These are phyloP conservation scores for Lachnellula occidentalis DNA, from an alignment of 2,329 filamentous ascomycete species.

Conservation along the genomic window DNA sequence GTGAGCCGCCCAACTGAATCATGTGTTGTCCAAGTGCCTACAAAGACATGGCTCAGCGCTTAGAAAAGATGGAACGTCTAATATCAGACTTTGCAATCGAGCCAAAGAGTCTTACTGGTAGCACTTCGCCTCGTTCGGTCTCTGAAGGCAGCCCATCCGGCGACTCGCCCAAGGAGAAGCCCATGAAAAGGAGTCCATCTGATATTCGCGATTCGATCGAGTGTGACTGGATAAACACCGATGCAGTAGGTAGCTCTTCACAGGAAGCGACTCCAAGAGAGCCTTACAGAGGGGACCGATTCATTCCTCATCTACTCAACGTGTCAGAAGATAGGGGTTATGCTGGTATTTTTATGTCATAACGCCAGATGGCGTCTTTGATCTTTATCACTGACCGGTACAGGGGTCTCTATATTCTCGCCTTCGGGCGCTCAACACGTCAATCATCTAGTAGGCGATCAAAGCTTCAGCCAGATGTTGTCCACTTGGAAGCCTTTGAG, in stretches of 20 bases:
- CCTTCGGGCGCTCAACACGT: constrained; percentile 9
- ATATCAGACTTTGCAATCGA: constrained; percentile 10
- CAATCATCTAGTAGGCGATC: constrained; percentile 12
- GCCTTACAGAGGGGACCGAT: background rate
- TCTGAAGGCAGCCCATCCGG: constrained; percentile 5
- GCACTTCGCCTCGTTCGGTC: constrained; percentile 3
- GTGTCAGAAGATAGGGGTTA: background rate
- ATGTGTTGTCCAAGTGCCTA: constrained; percentile 4
- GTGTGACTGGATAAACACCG: background rate
- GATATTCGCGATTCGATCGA: constrained; percentile 2
- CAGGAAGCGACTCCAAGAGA: background rate
- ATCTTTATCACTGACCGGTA: background rate
- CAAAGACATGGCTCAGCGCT: constrained; percentile 15
- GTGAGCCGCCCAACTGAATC: background rate
- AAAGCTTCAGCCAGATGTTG: constrained; percentile 9
- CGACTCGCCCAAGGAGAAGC: background rate
- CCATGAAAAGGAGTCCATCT: background rate
- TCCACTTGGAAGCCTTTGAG: background rate
- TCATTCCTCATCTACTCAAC: background rate
- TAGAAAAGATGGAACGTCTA: constrained; percentile 16
- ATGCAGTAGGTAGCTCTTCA: background rate
- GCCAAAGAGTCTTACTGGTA: constrained; percentile 1
- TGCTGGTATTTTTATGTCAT: background rate
- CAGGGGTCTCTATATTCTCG: constrained; percentile 13
- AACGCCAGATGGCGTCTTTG: too few species aligned